Evolutionary conservation across 768 basidiomycete genomes (phyloP).

Genomic region (Lanmaoa pseudosensibilis): DNA sequence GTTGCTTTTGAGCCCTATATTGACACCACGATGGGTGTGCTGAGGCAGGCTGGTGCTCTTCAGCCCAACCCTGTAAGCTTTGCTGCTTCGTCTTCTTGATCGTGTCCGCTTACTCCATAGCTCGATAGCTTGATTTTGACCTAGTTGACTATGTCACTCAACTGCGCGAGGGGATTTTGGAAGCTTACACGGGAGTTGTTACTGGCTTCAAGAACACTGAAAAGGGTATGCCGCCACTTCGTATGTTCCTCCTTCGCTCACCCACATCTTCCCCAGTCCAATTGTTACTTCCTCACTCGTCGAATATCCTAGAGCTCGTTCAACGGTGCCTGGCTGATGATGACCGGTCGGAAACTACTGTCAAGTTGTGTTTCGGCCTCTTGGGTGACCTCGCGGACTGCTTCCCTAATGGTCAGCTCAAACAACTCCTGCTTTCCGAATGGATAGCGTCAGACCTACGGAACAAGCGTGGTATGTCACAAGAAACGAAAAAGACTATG

Average conservation of each 20-base stretch:
- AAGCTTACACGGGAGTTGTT: conserved; percentile 95
- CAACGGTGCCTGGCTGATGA: conserved; percentile 78
- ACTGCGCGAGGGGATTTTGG: conserved; percentile 92
- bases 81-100: not conserved
- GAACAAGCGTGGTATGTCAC: conserved; percentile 67
- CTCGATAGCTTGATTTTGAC: conserved; percentile 72
- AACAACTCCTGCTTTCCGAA: conserved; percentile 70
- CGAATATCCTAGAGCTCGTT: conserved; percentile 76
- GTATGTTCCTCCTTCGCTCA: not conserved
- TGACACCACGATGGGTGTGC: conserved; percentile 85
- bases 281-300: conserved; percentile 64
- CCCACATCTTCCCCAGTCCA: conserved; percentile 4
- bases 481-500: conserved; percentile 84
- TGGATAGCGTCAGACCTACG: conserved; percentile 80
- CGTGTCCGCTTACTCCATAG: not conserved
- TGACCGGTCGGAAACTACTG: conserved; percentile 76
- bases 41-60: conserved; percentile 86
- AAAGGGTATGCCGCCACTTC: conserved; percentile 49
- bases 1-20: conserved; percentile 85
- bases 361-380: conserved; percentile 78
- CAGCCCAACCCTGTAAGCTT: conserved; percentile 79
- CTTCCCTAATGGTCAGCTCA: conserved; percentile 80
- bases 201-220: conserved; percentile 84
- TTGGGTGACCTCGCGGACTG: conserved; percentile 91
- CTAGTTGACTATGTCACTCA: conserved; percentile 89